Conservation (phyloP, 345 rosid species). For the Populus euphratica region DNA sequence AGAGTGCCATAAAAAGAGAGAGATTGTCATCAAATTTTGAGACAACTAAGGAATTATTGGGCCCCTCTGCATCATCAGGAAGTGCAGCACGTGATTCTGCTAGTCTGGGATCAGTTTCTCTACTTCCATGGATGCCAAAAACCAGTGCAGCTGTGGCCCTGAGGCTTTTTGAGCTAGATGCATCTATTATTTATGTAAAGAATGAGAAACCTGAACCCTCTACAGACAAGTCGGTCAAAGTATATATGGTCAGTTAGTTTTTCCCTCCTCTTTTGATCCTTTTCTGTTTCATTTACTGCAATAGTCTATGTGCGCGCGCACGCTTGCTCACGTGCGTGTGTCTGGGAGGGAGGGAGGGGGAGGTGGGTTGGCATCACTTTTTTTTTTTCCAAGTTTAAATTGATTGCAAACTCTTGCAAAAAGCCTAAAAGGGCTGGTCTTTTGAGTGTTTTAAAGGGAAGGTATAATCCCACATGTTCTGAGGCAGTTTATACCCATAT, state of each 20-base stretch:
- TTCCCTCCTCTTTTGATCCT: background rate
- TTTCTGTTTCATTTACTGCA: background rate
- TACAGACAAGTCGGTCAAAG: slow-evolving; percentile 42
- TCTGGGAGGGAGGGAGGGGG: too few relatives aligned
- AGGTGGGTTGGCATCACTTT: background rate
- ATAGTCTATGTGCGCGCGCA: background rate
- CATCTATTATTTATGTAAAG: slow-evolving; percentile 50
- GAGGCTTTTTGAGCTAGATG: slow-evolving; percentile 82
- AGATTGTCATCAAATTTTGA: slow-evolving; percentile 53
- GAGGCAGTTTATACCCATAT: too few relatives aligned
- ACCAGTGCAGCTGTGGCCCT: slow-evolving; percentile 76
- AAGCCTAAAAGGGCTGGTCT: too few relatives aligned
- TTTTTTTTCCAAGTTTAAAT: too few relatives aligned
- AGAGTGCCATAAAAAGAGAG: slow-evolving; percentile 68
- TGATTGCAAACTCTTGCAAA: too few relatives aligned
- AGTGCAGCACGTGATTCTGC: slow-evolving; percentile 22
- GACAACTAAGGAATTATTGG: slow-evolving; percentile 68
- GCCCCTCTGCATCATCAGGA: slow-evolving; percentile 18
- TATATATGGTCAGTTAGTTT: slow-evolving; percentile 49
- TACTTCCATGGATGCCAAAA: slow-evolving; percentile 97
- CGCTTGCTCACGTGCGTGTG: too few relatives aligned
- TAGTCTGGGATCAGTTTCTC: slow-evolving; percentile 40
- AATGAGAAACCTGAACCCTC: slow-evolving; percentile 53
- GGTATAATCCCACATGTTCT: background rate
- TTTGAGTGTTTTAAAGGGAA: background rate